Base-by-base conservation (phyloP, 768 basidiomycete genomes). In the Antrodiella citrinella region DNA sequence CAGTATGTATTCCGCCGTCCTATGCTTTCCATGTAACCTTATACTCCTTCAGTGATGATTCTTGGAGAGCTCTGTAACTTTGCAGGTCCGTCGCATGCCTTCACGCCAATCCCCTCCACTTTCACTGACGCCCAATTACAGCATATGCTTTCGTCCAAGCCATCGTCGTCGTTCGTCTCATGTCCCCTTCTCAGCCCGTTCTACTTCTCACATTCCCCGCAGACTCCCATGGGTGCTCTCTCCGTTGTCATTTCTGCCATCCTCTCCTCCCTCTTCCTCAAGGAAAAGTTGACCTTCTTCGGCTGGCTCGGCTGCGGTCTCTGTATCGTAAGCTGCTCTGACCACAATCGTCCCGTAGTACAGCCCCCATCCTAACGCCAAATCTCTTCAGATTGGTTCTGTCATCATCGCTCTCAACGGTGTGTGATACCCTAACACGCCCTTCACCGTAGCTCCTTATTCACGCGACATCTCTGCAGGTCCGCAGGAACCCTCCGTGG, bases 241-340 rank as follows among this genome's bases (percentile, higher is more conserved):
- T 93, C 92, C 18, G 96, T 99, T 57, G 96, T 99, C 56, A 75
- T 98, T 55, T 95, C 85, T 65, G 93, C 94, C 45, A 86, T 95
- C 26, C 71, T 97, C 15, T 94, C 94, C 4, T 93, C 91, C 24
- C 73, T 95, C 56, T 90, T 98, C 71, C 84, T 99, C 59, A 82
- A 94, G 44, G 95, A 97, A 66, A 90, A 75, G 48, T 78, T 99
- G 41, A 88, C 84, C 26, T 91, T 97, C 68, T 98, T 99, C 63
- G 95, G 96, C 45, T 97, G 94, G 93, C 74, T 98, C 54, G 95
- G 93, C 18, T 96, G 93, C 66, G 78, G 71, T 13, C 77, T 98
- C 15, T 95, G 91, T 68, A 91, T 98, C 61, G 85, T 92, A 59
- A 60, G 90, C 69, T 19, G 9, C 19, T 18, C 9, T 43, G 7